Percentiles rank a stretch among this genome's conserved stretches.
These are phyloP conservation scores for Camillea tinctor DNA, from an alignment of 2,329 filamentous ascomycete genomes.

Conservation along the genomic window DNA sequence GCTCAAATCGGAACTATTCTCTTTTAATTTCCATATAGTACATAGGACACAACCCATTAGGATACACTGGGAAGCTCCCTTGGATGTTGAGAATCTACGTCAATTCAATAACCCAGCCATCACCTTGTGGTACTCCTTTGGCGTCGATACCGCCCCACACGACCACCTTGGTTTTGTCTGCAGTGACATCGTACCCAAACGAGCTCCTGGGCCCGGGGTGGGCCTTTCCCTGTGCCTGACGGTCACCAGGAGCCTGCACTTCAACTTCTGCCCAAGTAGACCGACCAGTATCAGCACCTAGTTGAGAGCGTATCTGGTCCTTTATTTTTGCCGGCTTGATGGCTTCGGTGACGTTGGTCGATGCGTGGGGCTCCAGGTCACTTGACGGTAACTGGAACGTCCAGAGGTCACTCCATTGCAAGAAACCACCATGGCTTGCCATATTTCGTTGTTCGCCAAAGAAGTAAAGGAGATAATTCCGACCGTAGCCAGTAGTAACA, in stretches of 20 bases:
- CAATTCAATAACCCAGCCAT: constrained; percentile 39
- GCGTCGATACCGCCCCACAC: constrained; percentile 53
- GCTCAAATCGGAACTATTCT: neutral
- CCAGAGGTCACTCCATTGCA: constrained; percentile 47
- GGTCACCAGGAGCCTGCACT: constrained; percentile 43
- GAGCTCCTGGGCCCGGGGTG: constrained; percentile 39
- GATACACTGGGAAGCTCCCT: too few relatives aligned
- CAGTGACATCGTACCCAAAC: constrained; percentile 41
- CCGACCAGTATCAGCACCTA: constrained; percentile 45
- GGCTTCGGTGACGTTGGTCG: constrained; percentile 30
- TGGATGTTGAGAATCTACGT: neutral
- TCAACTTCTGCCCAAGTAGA: constrained; percentile 50
- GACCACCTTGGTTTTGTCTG: constrained; percentile 46
- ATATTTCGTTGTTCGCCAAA: constrained; percentile 39
- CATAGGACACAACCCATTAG: too few relatives aligned
- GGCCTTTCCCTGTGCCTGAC: constrained; percentile 39
- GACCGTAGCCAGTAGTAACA: constrained; percentile 50
- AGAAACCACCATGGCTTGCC: constrained; percentile 19
- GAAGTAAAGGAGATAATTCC: constrained; percentile 51
- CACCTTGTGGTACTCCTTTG: constrained; percentile 38
- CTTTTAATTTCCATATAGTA: neutral
- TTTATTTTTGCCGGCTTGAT: constrained; percentile 48
- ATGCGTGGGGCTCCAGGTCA: constrained; percentile 19
- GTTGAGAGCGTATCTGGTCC: constrained; percentile 44
- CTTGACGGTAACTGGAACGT: constrained; percentile 48